Evolutionary conservation across 371 early-diverging fungal genomes (phyloP).

Genomic region (Entomophthora muscae): DNA sequence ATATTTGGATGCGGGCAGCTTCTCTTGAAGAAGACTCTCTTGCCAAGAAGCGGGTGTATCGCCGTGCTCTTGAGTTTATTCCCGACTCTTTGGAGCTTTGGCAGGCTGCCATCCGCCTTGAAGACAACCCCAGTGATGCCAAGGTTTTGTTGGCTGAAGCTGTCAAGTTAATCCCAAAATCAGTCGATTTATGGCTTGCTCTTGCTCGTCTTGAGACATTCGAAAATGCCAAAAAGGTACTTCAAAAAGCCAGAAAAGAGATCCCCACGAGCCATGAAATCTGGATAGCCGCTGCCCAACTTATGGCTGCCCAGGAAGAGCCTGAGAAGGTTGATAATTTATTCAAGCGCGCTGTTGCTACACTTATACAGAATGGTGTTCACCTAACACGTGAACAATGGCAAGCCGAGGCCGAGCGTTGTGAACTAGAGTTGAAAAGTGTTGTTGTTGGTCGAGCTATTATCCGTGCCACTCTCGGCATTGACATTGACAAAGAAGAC

Average conservation of each 20-base stretch:
- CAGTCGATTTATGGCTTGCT: slow-evolving; percentile 89
- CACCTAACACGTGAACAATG: slow-evolving; percentile 73
- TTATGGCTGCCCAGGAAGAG: slow-evolving; percentile 73
- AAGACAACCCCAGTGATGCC: slow-evolving; percentile 85
- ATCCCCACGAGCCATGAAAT: slow-evolving; percentile 83
- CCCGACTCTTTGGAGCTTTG: slow-evolving; percentile 84
- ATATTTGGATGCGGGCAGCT: slow-evolving; percentile 84
- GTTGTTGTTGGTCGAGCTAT: slow-evolving; percentile 69
- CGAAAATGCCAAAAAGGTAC: slow-evolving; percentile 72
- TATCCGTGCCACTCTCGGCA: slow-evolving; percentile 52
- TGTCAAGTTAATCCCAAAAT: slow-evolving; percentile 76
- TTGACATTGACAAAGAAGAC: slow-evolving; percentile 71
- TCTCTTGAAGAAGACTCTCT: slow-evolving; percentile 60
- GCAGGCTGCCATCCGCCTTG: slow-evolving; percentile 80
- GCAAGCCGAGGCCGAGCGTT: slow-evolving; percentile 72
- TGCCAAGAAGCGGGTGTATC: slow-evolving; percentile 65
- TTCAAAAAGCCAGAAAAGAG: slow-evolving; percentile 72
- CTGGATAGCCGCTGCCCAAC: slow-evolving; percentile 86
- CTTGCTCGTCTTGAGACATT: slow-evolving; percentile 79
- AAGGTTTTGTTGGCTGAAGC: slow-evolving; percentile 77
- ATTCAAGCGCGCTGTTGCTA: slow-evolving; percentile 46
- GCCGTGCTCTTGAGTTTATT: slow-evolving; percentile 85
- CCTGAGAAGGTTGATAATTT: slow-evolving; percentile 43
- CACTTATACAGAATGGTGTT: slow-evolving; percentile 44
- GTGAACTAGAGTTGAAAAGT: slow-evolving; percentile 56